Evolutionary conservation across 2,329 filamentous ascomycete genomes (phyloP).

Genomic region (Colletotrichum simmondsii): DNA sequence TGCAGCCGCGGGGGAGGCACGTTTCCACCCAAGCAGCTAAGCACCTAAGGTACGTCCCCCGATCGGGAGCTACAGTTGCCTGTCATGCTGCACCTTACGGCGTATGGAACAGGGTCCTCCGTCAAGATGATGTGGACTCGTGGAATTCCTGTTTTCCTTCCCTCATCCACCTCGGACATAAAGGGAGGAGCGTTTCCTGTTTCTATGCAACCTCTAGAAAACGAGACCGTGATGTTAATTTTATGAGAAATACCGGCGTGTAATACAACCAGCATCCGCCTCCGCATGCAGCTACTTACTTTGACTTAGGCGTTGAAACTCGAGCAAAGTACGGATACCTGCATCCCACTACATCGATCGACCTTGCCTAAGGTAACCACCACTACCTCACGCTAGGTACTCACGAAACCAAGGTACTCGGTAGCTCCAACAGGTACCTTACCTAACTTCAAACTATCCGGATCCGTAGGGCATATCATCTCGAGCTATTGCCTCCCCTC

Average conservation of each 20-base stretch:
- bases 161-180: neutral
- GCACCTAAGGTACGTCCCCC: neutral
- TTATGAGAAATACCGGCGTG: neutral
- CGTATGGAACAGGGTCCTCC: constrained; percentile 2
- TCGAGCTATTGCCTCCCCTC: neutral
- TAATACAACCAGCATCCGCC: neutral
- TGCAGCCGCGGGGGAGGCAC: constrained; percentile 9
- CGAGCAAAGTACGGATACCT: neutral
- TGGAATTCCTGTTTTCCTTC: neutral
- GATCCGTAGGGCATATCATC: constrained; percentile 1
- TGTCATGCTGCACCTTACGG: too few species aligned
- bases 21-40: neutral
- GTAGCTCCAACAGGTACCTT: neutral
- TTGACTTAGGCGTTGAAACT: neutral
- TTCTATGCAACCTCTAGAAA: neutral
- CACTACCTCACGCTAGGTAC: neutral
- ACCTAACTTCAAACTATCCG: neutral
- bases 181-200: neutral
- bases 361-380: too few species aligned
- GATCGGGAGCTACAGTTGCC: neutral
- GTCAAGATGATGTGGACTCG: neutral
- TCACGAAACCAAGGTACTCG: neutral
- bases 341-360: neutral
- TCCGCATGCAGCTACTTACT: neutral
- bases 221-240: neutral